phyloP scores from a whole-genome alignment of 768 basidiomycete genomes.

The Nevesoporus exiguus region DNA sequence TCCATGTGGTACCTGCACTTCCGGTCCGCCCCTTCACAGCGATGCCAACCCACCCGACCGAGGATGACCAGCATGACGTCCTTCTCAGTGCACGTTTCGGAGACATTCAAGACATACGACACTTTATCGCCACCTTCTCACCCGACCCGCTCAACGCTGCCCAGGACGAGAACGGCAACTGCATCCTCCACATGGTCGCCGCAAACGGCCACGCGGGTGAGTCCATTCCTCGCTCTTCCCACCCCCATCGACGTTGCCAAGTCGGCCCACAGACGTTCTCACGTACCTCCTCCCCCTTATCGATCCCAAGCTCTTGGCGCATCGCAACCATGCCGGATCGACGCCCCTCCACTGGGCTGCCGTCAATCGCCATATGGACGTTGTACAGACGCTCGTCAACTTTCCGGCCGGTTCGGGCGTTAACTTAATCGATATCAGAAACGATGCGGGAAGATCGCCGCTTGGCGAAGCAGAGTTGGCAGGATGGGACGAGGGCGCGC shows the following conservation, averaged over 20 bases:
- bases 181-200: constrained; percentile 79
- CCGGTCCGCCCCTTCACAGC: background rate
- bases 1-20: background rate
- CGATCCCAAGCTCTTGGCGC: constrained; percentile 38
- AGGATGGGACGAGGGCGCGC: constrained; percentile 81
- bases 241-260: constrained; percentile 30
- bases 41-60: constrained; percentile 29
- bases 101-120: constrained; percentile 73
- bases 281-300: constrained; percentile 66
- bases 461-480: constrained; percentile 77
- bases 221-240: background rate
- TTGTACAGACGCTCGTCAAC: constrained; percentile 58
- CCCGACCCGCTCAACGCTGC: constrained; percentile 42
- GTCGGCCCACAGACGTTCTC: constrained; percentile 62
- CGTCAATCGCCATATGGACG: constrained; percentile 70
- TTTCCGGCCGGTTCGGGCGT: constrained; percentile 57
- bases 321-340: constrained; percentile 68
- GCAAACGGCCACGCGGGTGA: constrained; percentile 89
- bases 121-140: constrained; percentile 62
- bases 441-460: constrained; percentile 68
- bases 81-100: constrained; percentile 86
- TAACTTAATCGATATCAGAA: constrained; percentile 73
- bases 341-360: constrained; percentile 93
- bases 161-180: constrained; percentile 77
- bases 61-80: constrained; percentile 66